These are phyloP conservation scores for Thelephora terrestris DNA, from an alignment of 1,284 basidiomycete genomes.

Conservation along the genomic window DNA sequence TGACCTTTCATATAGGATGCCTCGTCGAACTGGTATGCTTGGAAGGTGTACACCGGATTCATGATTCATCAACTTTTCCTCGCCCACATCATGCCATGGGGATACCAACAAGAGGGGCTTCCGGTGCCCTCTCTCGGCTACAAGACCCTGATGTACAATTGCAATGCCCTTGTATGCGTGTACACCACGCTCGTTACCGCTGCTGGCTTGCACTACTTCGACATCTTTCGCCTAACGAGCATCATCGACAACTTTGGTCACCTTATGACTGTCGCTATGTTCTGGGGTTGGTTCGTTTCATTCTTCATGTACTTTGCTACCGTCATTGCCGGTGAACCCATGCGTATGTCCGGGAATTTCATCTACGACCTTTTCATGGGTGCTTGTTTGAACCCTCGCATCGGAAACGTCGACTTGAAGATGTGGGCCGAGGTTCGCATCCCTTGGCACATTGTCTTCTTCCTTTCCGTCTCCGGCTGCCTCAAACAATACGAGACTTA, in stretches of 20 bases:
- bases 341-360: conserved; percentile 90
- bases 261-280: conserved; percentile 93
- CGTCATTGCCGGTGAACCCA: conserved; percentile 68
- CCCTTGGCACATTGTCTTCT: conserved; percentile 95
- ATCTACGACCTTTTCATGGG: conserved; percentile 98
- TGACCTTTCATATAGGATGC: conserved; percentile 56
- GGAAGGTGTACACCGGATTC: conserved; percentile 84
- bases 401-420: conserved; percentile 92
- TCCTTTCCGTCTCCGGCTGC: conserved; percentile 84
- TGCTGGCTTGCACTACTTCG: conserved; percentile 67
- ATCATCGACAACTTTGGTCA: conserved; percentile 97
- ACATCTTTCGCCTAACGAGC: conserved; percentile 85
- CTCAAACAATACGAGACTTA: conserved; percentile 93
- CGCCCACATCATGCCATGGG: conserved; percentile 78
- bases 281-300: conserved; percentile 80
- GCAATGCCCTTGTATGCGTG: conserved; percentile 86
- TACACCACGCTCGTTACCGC: conserved; percentile 82
- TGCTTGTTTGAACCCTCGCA: conserved; percentile 85
- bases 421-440: conserved; percentile 99
- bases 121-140: conserved; percentile 88
- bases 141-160: conserved; percentile 92
- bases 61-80: conserved; percentile 86
- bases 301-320: conserved; percentile 74
- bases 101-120: conserved; percentile 88
- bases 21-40: conserved; percentile 81